These are phyloP conservation scores for Ogataea neopini DNA, from an alignment of 805 yeast species.

Conservation along the genomic window DNA sequence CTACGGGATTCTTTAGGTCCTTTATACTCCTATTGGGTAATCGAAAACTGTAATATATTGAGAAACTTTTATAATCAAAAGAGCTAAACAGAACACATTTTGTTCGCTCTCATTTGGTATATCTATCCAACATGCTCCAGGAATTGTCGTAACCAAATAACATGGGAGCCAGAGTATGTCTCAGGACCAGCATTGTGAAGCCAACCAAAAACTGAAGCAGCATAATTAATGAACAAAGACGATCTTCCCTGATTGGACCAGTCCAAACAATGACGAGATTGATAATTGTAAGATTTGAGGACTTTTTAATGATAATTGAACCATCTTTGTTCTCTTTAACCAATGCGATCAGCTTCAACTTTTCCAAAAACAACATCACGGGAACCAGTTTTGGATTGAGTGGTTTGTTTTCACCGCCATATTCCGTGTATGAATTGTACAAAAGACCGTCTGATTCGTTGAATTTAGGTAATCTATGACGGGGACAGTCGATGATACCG, in stretches of 20 bases:
- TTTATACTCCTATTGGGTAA: no score
- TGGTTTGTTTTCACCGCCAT: constrained; percentile 31
- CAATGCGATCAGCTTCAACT: constrained; percentile 49
- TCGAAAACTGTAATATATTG: no score
- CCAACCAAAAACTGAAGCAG: constrained; percentile 68
- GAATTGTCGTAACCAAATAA: constrained; percentile 89
- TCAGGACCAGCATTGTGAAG: constrained; percentile 57
- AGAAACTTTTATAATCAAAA: no score
- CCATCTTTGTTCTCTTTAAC: constrained; percentile 33
- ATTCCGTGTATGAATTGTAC: constrained; percentile 65
- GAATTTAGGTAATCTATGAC: constrained; percentile 88
- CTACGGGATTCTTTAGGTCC: no score
- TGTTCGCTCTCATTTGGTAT: constrained; percentile 9
- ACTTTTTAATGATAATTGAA: constrained; percentile 35
- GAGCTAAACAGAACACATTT: not conserved
- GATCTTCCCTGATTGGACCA: constrained; percentile 89
- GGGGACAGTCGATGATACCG: constrained; percentile 86
- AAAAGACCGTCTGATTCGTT: constrained; percentile 66
- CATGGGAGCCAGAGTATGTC: constrained; percentile 86
- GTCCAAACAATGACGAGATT: constrained; percentile 80
- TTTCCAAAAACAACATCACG: constrained; percentile 48
- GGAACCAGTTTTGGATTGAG: constrained; percentile 30
- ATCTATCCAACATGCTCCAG: constrained; percentile 37
- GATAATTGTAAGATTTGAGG: constrained; percentile 85
- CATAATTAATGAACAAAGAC: constrained; percentile 61